These are phyloP conservation scores for Ceratocystis alfenasii DNA, from an alignment of 2,329 filamentous ascomycete genomes.

Conservation along the genomic window DNA sequence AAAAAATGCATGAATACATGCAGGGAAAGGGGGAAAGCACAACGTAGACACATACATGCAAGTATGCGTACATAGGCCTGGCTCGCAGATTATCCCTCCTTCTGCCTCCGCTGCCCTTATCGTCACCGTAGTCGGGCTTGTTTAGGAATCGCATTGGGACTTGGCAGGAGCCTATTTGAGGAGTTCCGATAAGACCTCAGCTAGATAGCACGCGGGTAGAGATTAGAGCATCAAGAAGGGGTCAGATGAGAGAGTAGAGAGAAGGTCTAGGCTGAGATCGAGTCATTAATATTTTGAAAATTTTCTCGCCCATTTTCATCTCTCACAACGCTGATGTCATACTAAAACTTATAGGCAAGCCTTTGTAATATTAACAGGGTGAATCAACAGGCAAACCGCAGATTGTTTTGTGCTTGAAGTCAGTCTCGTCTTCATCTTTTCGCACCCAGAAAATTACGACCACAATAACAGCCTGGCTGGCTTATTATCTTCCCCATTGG, in stretches of 20 bases:
- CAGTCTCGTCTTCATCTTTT: no score
- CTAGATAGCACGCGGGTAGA: no score
- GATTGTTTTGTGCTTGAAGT: no score
- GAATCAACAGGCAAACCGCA: no score
- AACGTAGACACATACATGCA: background rate
- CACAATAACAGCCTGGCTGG: background rate
- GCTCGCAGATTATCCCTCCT: no score
- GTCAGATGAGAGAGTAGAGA: no score
- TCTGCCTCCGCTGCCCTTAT: no score
- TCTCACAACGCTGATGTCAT: background rate
- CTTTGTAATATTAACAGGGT: no score
- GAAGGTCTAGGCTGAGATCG: background rate
- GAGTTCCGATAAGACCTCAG: background rate
- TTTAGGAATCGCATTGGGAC: background rate
- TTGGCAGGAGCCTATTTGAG: background rate
- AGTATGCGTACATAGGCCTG: background rate
- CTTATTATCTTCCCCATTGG: background rate
- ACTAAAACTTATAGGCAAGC: no score
- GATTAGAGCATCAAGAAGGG: no score
- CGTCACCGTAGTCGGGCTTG: background rate
- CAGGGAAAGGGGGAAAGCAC: constrained; percentile 1
- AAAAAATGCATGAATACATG: background rate
- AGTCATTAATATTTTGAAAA: background rate
- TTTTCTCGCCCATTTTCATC: background rate
- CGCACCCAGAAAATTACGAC: background rate